Conservation (phyloP, 768 basidiomycete genomes). For the Multifurca ochricompacta region DNA sequence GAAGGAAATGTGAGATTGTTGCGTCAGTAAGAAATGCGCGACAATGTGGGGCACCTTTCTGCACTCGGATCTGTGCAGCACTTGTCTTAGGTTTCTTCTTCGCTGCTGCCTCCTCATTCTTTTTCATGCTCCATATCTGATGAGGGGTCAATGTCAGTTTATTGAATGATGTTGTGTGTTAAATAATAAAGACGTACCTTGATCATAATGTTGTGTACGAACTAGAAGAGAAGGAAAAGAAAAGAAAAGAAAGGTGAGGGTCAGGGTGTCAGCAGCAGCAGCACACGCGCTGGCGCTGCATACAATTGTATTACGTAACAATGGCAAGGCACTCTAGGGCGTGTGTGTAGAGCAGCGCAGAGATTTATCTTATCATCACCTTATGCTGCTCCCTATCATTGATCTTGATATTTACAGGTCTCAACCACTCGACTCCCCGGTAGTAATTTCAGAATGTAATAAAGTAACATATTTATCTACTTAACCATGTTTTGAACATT, state of each 20-base stretch:
- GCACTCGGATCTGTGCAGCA: slow-evolving; percentile 97
- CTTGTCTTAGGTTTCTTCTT: slow-evolving; percentile 99
- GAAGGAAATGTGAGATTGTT: neutral
- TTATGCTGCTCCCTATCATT: slow-evolving; percentile 54
- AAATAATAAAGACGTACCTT: slow-evolving; percentile 30
- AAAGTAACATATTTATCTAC: slow-evolving; percentile 50
- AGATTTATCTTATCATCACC: neutral
- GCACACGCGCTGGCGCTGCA: too few relatives aligned
- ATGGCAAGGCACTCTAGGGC: too few relatives aligned
- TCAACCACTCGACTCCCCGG: slow-evolving; percentile 36
- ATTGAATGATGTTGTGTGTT: neutral
- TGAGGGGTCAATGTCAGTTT: slow-evolving; percentile 8
- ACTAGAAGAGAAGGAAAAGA: too few relatives aligned
- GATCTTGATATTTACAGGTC: slow-evolving; percentile 68
- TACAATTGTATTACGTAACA: too few relatives aligned
- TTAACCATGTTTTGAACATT: neutral
- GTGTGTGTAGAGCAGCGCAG: too few relatives aligned
- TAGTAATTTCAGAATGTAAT: slow-evolving; percentile 51
- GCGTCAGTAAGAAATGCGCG: neutral
- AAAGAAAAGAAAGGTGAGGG: too few relatives aligned
- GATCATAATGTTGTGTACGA: slow-evolving; percentile 39
- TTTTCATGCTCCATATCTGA: slow-evolving; percentile 99
- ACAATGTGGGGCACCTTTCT: slow-evolving; percentile 93
- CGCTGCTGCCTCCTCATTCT: slow-evolving; percentile 93
- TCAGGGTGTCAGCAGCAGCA: too few relatives aligned